phyloP scores from a whole-genome alignment of 768 basidiomycete species.

The Naematelia aurantialba region DNA sequence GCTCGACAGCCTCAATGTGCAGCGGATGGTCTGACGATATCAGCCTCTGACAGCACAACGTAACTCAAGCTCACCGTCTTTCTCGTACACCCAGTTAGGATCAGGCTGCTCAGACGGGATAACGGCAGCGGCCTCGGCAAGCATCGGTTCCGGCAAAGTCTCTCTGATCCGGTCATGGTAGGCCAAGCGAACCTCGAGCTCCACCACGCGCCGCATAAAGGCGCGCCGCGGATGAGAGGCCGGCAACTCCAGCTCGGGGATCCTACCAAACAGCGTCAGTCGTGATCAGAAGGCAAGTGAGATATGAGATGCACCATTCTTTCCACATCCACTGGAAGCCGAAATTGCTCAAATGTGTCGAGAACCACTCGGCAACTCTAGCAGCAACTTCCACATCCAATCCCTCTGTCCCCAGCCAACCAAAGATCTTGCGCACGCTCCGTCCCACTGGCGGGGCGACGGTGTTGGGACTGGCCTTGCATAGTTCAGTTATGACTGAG shows the following conservation, averaged over 20 bases:
- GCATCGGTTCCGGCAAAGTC: conserved; percentile 72
- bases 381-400: conserved; percentile 79
- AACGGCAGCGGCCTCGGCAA: conserved; percentile 68
- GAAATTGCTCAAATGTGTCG: conserved; percentile 95
- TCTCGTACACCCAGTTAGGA: conserved; percentile 47
- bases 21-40: conserved; percentile 65
- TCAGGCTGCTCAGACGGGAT: conserved; percentile 77
- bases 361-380: conserved; percentile 90
- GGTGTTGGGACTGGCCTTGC: conserved; percentile 85
- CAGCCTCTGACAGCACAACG: not conserved
- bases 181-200: conserved; percentile 83
- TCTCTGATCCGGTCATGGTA: conserved; percentile 90
- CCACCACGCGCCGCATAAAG: conserved; percentile 80
- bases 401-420: conserved; percentile 66
- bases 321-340: conserved; percentile 99
- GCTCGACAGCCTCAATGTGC: conserved; percentile 70
- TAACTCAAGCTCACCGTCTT: conserved; percentile 28
- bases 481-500: conserved; percentile 83
- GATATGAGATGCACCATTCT: conserved; percentile 69
- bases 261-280: conserved; percentile 56
- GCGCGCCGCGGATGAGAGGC: conserved; percentile 77
- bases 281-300: not conserved
- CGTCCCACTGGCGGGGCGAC: conserved; percentile 96
- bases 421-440: conserved; percentile 82
- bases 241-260: conserved; percentile 72